These are phyloP conservation scores for Geum urbanum DNA, from an alignment of 306 rosid species.

Conservation along the genomic window DNA sequence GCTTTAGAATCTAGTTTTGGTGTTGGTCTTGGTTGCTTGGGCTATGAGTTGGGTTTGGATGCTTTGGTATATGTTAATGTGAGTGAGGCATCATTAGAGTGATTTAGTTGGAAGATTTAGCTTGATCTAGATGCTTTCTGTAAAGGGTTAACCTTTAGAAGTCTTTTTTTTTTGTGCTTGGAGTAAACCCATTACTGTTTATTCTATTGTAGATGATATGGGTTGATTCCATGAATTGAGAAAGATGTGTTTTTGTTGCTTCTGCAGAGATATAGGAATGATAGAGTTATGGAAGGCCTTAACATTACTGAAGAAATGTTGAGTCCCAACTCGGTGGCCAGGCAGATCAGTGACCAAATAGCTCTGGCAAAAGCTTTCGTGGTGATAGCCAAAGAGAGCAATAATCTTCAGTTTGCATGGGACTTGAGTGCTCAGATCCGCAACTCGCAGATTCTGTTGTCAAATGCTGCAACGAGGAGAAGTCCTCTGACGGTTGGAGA, in stretches of 20 bases:
- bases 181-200: not conserved
- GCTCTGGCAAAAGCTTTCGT: slow-evolving; percentile 84
- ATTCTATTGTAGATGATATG: not conserved
- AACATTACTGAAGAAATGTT: slow-evolving; percentile 81
- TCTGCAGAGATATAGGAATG: slow-evolving; percentile 64
- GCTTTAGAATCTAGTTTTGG: slow-evolving; percentile 7
- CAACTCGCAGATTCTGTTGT: slow-evolving; percentile 71
- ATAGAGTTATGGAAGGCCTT: slow-evolving; percentile 69
- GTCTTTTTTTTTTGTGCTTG: not conserved
- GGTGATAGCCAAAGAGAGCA: slow-evolving; percentile 83
- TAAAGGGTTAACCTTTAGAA: not conserved
- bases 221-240: not conserved
- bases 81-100: not conserved
- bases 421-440: slow-evolving; percentile 90
- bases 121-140: not conserved
- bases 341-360: slow-evolving; percentile 82
- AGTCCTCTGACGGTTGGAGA: slow-evolving; percentile 56
- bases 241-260: slow-evolving; percentile 15
- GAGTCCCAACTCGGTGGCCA: slow-evolving; percentile 58
- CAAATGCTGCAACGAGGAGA: slow-evolving; percentile 77
- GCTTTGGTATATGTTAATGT: not conserved
- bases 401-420: slow-evolving; percentile 93
- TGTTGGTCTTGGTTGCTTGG: not conserved
- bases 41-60: not conserved
- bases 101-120: not conserved